Evolutionary conservation across 2,329 filamentous ascomycete genomes (phyloP).

Genomic region (Drechslerella dactyloides): DNA sequence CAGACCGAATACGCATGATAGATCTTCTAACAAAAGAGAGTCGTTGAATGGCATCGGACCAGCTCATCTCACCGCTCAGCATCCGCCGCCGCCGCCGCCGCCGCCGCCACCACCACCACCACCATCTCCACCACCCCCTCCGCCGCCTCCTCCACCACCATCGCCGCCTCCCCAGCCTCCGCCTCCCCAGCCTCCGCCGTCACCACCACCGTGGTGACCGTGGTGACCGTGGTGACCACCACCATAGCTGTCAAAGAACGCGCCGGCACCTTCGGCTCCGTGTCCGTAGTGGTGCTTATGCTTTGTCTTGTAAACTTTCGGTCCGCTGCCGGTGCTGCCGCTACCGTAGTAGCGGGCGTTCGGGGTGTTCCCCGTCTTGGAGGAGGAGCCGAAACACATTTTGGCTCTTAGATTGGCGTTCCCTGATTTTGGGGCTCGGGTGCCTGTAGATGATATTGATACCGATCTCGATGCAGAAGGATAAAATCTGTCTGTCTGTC

Average conservation of each 20-base stretch:
- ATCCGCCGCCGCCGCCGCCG: neutral
- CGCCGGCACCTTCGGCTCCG: no score
- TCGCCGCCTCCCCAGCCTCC: constrained; percentile 9
- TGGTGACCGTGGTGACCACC: constrained; percentile 1
- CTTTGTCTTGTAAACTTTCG: constrained; percentile 33
- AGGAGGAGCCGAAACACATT: constrained; percentile 49
- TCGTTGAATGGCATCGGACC: neutral
- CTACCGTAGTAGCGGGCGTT: constrained; percentile 46
- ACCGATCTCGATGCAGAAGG: neutral
- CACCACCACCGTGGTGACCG: neutral
- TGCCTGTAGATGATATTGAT: constrained; percentile 2
- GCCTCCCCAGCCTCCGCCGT: constrained; percentile 4
- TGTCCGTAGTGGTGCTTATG: neutral
- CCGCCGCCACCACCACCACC: neutral
- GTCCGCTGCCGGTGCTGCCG: constrained; percentile 19
- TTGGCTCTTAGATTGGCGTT: neutral
- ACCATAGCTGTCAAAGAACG: constrained; percentile 12
- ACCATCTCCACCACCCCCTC: neutral
- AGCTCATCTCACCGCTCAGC: neutral
- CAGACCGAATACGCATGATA: no score
- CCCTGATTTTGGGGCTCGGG: neutral
- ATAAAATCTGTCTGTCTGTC: no score
- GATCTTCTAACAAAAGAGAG: neutral
- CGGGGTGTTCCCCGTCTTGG: constrained; percentile 13
- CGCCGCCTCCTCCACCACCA: constrained; percentile 8